Percentiles rank a stretch among this genome's conserved stretches.
These are phyloP conservation scores for Nothophaeocryptopus gaeumannii DNA, from an alignment of 2,329 filamentous ascomycete species.

Conservation along the genomic window DNA sequence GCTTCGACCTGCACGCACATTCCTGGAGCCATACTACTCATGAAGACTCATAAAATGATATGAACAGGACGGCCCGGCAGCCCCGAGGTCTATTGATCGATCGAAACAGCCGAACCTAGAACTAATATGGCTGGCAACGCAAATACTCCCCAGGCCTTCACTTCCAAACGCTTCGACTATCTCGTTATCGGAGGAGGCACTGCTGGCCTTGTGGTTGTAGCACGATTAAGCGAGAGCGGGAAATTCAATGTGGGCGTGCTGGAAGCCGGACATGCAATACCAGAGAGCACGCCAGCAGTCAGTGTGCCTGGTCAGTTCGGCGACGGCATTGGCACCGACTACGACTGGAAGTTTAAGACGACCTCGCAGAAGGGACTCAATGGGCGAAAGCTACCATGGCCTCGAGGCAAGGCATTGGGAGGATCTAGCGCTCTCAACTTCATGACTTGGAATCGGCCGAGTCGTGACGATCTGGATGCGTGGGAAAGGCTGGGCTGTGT, in stretches of 20 bases:
- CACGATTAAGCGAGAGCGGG: slow-evolving; percentile 24
- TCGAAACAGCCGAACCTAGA: too few relatives aligned
- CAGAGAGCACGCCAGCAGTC: slow-evolving; percentile 15
- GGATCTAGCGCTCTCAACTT: slow-evolving; percentile 39
- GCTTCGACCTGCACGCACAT: too few relatives aligned
- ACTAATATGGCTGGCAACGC: not conserved
- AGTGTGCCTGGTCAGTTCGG: slow-evolving; percentile 29
- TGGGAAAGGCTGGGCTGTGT: slow-evolving; percentile 35
- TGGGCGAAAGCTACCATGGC: slow-evolving; percentile 9
- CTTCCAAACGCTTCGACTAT: slow-evolving; percentile 1
- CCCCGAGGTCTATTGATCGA: too few relatives aligned
- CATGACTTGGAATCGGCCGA: slow-evolving; percentile 13
- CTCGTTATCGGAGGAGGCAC: slow-evolving; percentile 30
- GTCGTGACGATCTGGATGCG: slow-evolving; percentile 25
- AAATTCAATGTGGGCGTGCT: slow-evolving; percentile 30
- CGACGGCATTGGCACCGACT: slow-evolving; percentile 29
- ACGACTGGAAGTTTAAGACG: slow-evolving; percentile 22
- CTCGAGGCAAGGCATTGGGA: slow-evolving; percentile 37
- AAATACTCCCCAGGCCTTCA: not conserved
- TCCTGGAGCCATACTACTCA: too few relatives aligned
- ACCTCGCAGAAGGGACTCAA: slow-evolving; percentile 12
- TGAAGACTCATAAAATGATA: too few relatives aligned
- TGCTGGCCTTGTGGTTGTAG: slow-evolving; percentile 27
- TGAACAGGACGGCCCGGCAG: too few relatives aligned
- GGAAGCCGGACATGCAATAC: slow-evolving; percentile 18